Evolutionary conservation across 768 basidiomycete genomes (phyloP).

Genomic region (Tubosaeta brunneosetosa): DNA sequence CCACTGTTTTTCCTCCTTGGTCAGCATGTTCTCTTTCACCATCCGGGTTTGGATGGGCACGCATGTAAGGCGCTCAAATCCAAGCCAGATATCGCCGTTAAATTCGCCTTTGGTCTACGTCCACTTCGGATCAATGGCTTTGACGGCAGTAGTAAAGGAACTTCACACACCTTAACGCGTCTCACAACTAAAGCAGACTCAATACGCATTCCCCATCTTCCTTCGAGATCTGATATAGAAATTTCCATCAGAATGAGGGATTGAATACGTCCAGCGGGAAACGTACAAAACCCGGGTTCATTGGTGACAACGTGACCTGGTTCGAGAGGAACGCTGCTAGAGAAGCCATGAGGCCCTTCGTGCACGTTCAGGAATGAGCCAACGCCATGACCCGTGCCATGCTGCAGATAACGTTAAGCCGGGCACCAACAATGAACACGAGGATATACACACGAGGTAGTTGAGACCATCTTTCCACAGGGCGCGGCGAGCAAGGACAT

Average conservation of each 20-base stretch:
- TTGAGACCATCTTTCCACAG: slow-evolving; percentile 85
- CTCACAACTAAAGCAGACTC: slow-evolving; percentile 82
- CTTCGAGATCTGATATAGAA: slow-evolving; percentile 55
- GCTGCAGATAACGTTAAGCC: slow-evolving; percentile 40
- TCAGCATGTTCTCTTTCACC: slow-evolving; percentile 80
- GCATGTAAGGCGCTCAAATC: slow-evolving; percentile 88
- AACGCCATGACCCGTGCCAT: slow-evolving; percentile 90
- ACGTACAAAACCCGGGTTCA: slow-evolving; percentile 89
- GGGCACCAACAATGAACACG: slow-evolving; percentile 2
- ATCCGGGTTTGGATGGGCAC: slow-evolving; percentile 92
- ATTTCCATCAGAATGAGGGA: slow-evolving; percentile 13
- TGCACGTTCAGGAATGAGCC: slow-evolving; percentile 84
- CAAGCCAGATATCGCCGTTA: slow-evolving; percentile 76
- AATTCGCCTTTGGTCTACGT: slow-evolving; percentile 64
- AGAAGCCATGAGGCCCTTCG: slow-evolving; percentile 80
- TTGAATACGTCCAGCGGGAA: slow-evolving; percentile 3
- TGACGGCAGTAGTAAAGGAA: slow-evolving; percentile 4
- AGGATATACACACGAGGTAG: slow-evolving; percentile 52
- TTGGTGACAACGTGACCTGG: slow-evolving; percentile 93
- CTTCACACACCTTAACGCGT: slow-evolving; percentile 41
- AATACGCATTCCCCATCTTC: slow-evolving; percentile 86
- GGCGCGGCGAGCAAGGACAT: slow-evolving; percentile 85
- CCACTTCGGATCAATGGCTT: slow-evolving; percentile 4
- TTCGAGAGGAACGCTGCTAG: slow-evolving; percentile 59
- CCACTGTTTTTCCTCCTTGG: slow-evolving; percentile 85